Evolutionary conservation across 768 basidiomycete species (phyloP), one percentile per base, ranked within the genome.

Genomic region (Russula sp.): DNA sequence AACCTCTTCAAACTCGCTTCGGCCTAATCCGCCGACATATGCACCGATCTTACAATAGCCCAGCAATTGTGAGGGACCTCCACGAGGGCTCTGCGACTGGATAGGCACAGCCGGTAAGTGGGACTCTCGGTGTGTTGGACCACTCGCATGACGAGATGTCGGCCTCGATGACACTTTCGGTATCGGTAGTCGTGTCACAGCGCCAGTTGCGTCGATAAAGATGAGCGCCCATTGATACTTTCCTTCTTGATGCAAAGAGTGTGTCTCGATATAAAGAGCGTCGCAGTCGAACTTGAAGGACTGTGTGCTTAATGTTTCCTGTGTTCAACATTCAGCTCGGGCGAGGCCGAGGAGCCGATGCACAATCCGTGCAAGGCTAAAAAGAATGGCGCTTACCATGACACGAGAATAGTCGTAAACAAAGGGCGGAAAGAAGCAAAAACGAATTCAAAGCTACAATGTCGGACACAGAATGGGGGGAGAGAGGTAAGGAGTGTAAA

Each of bases 211-310:
- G 39, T 65, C 63, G 48, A 65, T 56, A 40, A 42, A 60, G n/a
- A 66, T 7, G 42, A 66, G 55, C 37, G 63, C 66, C 66, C 66
- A 66, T 37, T 60, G 63, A 32, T 66, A 66, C 6, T 57, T 53
- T 49, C 66, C 66, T 52, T 66, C 66, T 32, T 66, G 63, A 20
- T 65, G 63, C 58, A 66, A 52, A 39, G 66, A 65, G 42, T 65
- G 66, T 34, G 66, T 66, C 63, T 66, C 66, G 37, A 66, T 61
- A 32, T 66, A 66, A 42, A 66, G 63, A 56, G 64, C 66, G 59
- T 66, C 59, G 48, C 58, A 64, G 55, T 65, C 66, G 27, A 66
- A 59, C 37, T 65, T 59, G 48, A 66, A 60, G 37, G 53, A 66
- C 63, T 55, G 63, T 60, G 62, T 54, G 62, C 57, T 53, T 22